Conservation (phyloP, 2,329 filamentous ascomycete species). For the Chrysoporthe puriensis region DNA sequence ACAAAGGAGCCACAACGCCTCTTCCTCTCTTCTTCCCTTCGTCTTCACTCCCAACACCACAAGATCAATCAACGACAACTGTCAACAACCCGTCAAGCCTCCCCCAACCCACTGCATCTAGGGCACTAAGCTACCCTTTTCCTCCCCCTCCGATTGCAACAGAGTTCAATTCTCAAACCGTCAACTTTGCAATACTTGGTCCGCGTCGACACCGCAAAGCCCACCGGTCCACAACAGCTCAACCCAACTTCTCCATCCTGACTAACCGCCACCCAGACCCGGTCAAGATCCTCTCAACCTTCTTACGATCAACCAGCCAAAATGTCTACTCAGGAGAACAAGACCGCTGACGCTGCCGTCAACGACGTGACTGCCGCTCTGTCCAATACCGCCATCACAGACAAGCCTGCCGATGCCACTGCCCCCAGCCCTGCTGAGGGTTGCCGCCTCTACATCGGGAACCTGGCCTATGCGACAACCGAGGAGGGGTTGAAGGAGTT, state of each 20-base stretch:
- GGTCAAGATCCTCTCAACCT: constrained; percentile 35
- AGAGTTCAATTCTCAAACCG: constrained; percentile 65
- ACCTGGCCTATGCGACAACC: constrained; percentile 99
- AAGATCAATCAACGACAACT: constrained; percentile 41
- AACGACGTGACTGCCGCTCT: constrained; percentile 76
- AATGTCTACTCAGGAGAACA: constrained; percentile 86
- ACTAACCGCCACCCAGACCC: constrained; percentile 46
- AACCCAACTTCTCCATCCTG: constrained; percentile 45
- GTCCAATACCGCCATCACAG: constrained; percentile 73
- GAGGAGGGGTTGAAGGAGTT: constrained; percentile 99
- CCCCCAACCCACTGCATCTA: constrained; percentile 59
- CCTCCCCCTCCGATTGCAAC: constrained; percentile 68
- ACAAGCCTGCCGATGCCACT: constrained; percentile 72
- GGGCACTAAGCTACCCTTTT: constrained; percentile 89
- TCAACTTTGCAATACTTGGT: constrained; percentile 36
- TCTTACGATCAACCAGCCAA: constrained; percentile 51
- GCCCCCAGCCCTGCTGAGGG: constrained; percentile 97
- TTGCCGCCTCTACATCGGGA: constrained; percentile 99
- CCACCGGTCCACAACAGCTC: constrained; percentile 38
- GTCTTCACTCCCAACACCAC: constrained; percentile 38
- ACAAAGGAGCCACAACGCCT: constrained; percentile 35
- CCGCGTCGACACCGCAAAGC: constrained; percentile 44
- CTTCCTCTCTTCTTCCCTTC: constrained; percentile 37
- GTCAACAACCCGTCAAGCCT: constrained; percentile 43
- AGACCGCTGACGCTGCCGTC: constrained; percentile 65